Evolutionary conservation across 331 rosid genomes (phyloP).

Genomic region (Rhamnella rubrinervis): DNA sequence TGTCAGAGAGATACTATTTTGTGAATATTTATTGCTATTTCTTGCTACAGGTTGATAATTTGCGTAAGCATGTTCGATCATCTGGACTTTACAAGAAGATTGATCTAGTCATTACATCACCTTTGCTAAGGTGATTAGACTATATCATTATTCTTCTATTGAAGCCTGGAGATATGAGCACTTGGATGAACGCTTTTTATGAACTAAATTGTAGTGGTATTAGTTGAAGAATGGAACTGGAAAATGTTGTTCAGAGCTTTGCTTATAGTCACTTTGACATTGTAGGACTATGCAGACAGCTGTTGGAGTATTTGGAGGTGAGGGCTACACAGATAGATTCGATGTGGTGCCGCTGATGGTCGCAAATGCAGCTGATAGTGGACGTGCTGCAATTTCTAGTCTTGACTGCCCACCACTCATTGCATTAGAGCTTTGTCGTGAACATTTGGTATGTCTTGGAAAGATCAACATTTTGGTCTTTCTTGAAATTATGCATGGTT

Average conservation of each 20-base stretch:
- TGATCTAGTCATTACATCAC: slow-evolving; percentile 43
- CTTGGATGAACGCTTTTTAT: background rate
- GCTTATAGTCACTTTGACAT: slow-evolving; percentile 17
- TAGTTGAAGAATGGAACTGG: no score
- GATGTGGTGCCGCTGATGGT: slow-evolving; percentile 42
- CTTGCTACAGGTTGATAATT: slow-evolving; percentile 40
- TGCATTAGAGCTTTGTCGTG: slow-evolving; percentile 48
- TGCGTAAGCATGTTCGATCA: slow-evolving; percentile 44
- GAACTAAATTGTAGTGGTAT: no score
- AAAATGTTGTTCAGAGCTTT: slow-evolving; percentile 1
- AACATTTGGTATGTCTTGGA: slow-evolving; percentile 37
- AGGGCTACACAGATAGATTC: slow-evolving; percentile 35
- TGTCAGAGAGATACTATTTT: background rate
- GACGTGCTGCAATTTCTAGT: slow-evolving; percentile 39
- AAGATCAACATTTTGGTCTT: background rate
- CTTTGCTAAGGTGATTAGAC: slow-evolving; percentile 40
- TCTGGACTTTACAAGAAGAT: slow-evolving; percentile 47
- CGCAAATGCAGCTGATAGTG: slow-evolving; percentile 42
- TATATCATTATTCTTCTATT: background rate
- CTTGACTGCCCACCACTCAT: slow-evolving; percentile 42
- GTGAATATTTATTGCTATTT: background rate
- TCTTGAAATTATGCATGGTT: background rate
- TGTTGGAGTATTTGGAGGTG: slow-evolving; percentile 53
- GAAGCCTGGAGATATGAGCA: background rate
- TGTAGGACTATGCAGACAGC: slow-evolving; percentile 50